These are phyloP conservation scores for Micromonas pusilla DNA, from an alignment of 139 green algal genomes.

Conservation along the genomic window DNA sequence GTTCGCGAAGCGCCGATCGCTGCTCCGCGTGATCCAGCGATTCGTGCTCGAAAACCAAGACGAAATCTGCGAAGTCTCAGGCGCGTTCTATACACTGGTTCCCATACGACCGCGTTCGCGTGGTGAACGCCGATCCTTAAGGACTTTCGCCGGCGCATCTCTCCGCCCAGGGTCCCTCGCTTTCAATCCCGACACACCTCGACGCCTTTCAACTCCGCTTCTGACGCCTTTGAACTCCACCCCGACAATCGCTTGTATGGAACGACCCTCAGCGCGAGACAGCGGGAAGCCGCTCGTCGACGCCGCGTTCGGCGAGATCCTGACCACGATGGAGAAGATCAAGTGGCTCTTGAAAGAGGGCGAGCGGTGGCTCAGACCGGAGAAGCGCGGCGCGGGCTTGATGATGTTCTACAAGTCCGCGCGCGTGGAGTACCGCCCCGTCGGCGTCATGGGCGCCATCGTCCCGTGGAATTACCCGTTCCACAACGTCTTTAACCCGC, in stretches of 20 bases:
- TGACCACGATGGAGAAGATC: constrained; percentile 96
- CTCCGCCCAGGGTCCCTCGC: no score
- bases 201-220: no score
- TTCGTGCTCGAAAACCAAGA: constrained; percentile 87
- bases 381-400: constrained; percentile 61
- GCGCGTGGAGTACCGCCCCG: constrained; percentile 82
- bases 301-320: constrained; percentile 86
- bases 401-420: constrained; percentile 96
- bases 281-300: constrained; percentile 91
- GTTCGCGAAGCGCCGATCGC: constrained; percentile 65
- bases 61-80: constrained; percentile 85
- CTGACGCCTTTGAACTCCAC: no score
- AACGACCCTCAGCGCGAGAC: constrained; percentile 74
- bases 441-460: constrained; percentile 81
- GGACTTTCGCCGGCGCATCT: no score
- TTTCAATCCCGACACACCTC: no score
- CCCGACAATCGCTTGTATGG: no score
- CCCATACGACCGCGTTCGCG: no score
- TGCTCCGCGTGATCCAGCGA: constrained; percentile 76
- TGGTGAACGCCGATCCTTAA: no score
- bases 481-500: constrained; percentile 97
- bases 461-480: constrained; percentile 99
- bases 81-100: no score
- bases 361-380: constrained; percentile 68
- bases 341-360: constrained; percentile 79